Evolutionary conservation across 2,329 filamentous ascomycete species (phyloP).

Genomic region (Zymoseptoria crescenta): DNA sequence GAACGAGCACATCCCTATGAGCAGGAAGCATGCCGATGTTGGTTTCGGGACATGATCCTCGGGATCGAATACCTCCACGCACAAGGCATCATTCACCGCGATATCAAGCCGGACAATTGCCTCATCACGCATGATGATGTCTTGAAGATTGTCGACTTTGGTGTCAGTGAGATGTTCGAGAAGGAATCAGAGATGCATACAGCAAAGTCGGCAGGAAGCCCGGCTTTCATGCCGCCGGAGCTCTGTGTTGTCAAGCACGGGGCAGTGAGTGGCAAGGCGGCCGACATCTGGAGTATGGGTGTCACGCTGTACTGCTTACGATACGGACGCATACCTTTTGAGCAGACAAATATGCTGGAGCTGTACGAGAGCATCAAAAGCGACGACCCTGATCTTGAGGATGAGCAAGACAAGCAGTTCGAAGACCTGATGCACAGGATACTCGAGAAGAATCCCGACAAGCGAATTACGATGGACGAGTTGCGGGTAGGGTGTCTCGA

Average conservation of each 20-base stretch:
- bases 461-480: constrained; percentile 74
- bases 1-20: constrained; percentile 75
- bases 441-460: constrained; percentile 76
- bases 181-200: constrained; percentile 82
- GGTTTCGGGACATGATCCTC: constrained; percentile 90
- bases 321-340: constrained; percentile 83
- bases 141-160: constrained; percentile 97
- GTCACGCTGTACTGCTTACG: constrained; percentile 87
- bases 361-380: constrained; percentile 82
- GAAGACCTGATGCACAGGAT: constrained; percentile 64
- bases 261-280: constrained; percentile 78
- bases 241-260: constrained; percentile 81
- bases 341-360: constrained; percentile 68
- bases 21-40: constrained; percentile 73
- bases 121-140: constrained; percentile 83
- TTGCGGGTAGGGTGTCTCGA: constrained; percentile 54
- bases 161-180: constrained; percentile 98
- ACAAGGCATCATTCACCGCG: constrained; percentile 88
- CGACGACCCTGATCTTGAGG: constrained; percentile 56
- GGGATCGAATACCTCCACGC: constrained; percentile 94
- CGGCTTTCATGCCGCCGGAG: constrained; percentile 89
- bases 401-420: constrained; percentile 60
- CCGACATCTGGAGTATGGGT: constrained; percentile 98
- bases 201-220: constrained; percentile 86
- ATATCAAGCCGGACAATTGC: constrained; percentile 97